Percentiles rank a stretch among this genome's conserved stretches.
phyloP scores from a whole-genome alignment of 2,329 filamentous ascomycete species.

The Falciphora oryzae region DNA sequence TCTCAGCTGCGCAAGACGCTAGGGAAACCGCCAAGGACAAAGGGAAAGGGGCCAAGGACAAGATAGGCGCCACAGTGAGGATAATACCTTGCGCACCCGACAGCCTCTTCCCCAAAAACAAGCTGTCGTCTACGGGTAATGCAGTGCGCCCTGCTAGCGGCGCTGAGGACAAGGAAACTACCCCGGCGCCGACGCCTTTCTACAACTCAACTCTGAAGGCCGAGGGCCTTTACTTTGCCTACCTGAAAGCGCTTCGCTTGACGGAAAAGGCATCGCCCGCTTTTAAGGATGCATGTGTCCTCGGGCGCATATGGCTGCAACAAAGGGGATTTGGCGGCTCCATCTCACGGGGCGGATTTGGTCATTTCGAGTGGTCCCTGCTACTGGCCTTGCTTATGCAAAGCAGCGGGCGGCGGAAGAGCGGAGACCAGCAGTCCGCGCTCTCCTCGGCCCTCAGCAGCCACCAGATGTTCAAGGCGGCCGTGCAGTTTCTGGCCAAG shows the following conservation, averaged over 20 bases:
- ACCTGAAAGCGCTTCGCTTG: conserved; percentile 70
- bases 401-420: conserved; percentile 61
- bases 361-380: conserved; percentile 85
- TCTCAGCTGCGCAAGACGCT: conserved; percentile 26
- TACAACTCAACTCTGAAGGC: conserved; percentile 85
- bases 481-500: conserved; percentile 76
- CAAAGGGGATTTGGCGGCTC: conserved; percentile 74
- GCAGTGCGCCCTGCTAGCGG: conserved; percentile 56
- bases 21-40: conserved; percentile 25
- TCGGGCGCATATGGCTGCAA: conserved; percentile 83
- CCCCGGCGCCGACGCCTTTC: conserved; percentile 59
- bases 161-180: conserved; percentile 36
- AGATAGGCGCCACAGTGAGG: conserved; percentile 44
- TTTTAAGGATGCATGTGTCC: conserved; percentile 77
- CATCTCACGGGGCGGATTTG: conserved; percentile 76
- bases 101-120: conserved; percentile 62
- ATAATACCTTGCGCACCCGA: conserved; percentile 71
- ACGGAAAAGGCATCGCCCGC: conserved; percentile 62
- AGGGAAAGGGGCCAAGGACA: conserved; percentile 16
- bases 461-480: conserved; percentile 91
- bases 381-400: conserved; percentile 75
- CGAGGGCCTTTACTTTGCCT: conserved; percentile 66
- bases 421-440: conserved; percentile 46
- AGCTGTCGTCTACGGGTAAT: conserved; percentile 64
- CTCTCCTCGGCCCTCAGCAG: conserved; percentile 78